Percentiles rank a stretch among this genome's conserved stretches.
These are phyloP conservation scores for Saccharomycopsis malanga DNA, from an alignment of 805 yeast genomes.

Conservation along the genomic window DNA sequence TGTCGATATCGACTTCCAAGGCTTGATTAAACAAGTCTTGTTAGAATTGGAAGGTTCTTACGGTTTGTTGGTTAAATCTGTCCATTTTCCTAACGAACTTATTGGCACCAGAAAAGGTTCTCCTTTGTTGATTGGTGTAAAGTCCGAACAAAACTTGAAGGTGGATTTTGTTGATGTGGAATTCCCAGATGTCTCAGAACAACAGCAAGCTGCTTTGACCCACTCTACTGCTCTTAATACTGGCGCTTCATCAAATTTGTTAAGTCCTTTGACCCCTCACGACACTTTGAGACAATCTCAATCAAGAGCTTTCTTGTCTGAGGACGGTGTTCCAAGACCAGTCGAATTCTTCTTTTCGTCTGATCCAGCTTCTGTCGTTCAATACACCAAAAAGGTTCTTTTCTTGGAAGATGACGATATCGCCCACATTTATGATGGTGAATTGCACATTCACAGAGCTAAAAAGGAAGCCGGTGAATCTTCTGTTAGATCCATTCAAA, in stretches of 20 bases:
- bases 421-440: constrained; percentile 97
- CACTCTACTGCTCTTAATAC: background rate
- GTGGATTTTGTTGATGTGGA: constrained; percentile 98
- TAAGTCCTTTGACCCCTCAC: constrained; percentile 37
- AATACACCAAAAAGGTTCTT: constrained; percentile 94
- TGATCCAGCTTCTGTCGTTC: constrained; percentile 93
- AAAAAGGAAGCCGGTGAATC: constrained; percentile 80
- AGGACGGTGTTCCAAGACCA: constrained; percentile 87
- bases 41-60: constrained; percentile 95
- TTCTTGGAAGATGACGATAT: constrained; percentile 97
- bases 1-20: constrained; percentile 77
- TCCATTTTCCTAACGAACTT: constrained; percentile 91
- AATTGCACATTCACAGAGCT: constrained; percentile 95
- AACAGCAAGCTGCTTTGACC: constrained; percentile 27
- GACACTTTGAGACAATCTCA: constrained; percentile 77
- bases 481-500: constrained; percentile 93
- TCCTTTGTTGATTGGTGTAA: constrained; percentile 94
- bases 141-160: constrained; percentile 88
- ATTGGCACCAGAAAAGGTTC: constrained; percentile 98
- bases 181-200: constrained; percentile 63
- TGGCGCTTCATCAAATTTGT: constrained; percentile 20
- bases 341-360: constrained; percentile 94
- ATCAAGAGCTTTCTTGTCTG: constrained; percentile 94
- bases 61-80: constrained; percentile 87
- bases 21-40: constrained; percentile 85